Evolutionary conservation across 164 flowering plant species (phyloP), one percentile per base, ranked within the genome.

Genomic region (Chimonanthus salicifolius): DNA sequence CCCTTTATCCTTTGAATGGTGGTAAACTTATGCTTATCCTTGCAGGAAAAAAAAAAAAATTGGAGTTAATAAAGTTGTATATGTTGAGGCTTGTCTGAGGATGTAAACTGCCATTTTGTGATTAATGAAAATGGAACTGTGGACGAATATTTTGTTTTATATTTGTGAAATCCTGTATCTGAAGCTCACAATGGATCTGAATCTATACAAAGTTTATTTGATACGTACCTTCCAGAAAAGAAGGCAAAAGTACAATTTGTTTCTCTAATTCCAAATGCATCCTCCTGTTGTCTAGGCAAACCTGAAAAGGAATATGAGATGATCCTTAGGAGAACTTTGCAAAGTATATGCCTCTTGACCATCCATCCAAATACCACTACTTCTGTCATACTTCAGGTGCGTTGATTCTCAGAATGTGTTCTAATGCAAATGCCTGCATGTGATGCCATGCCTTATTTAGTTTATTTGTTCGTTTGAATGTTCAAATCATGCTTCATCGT

Each of bases 301-400:
- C 70, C 78, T 7, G 99, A 95, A 74, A 93, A 74, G 88, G 98
- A 95, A 80, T 88, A 81, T 85, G 99, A 91, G 85, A 89, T 93
- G 93, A 84, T 93, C 78, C 64, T 95, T 70, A 93, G 83, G 84
- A 86, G 88, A 76, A 93, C 98, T 62, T 74, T 93, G 76, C 90
- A 88, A 72, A 91, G 94, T 79, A 93, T 94, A 20, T 89, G 92
- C 79, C 81, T 91, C 78, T 77, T 87, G 79, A 88, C 81, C n/a
- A 71, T 90, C 46, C 81, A 93, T 82, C 99, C 98, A 66, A 95
- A 91, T 78, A 95, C 99, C 68, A 95, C 97, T 11, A 90, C 97
- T 2, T 91, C 97, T 73, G 76, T 94, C 43, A 87, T 94, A 66
- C 71, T 94, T 79, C 97, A 91, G 91, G 98, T 91, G 50, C 72